Evolutionary conservation across 495 filamentous ascomycete genomes (phyloP).

Genomic region (Penicillium bialowiezense): DNA sequence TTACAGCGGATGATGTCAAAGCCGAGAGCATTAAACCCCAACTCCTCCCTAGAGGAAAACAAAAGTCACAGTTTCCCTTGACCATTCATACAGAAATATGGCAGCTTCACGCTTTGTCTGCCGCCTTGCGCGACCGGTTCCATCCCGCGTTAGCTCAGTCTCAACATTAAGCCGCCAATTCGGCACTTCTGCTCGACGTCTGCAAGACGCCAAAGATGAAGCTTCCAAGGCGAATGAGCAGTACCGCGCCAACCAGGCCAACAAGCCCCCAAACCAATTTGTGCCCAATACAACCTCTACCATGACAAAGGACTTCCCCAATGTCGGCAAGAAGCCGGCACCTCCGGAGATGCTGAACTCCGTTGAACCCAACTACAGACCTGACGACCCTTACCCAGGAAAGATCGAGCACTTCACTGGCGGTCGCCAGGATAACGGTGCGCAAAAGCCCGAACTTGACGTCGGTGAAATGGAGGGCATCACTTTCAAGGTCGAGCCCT

Average conservation of each 20-base stretch:
- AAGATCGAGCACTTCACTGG: conserved; percentile 63
- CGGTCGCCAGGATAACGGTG: conserved; percentile 50
- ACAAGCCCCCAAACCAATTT: conserved; percentile 57
- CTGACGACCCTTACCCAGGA: conserved; percentile 58
- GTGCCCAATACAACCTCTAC: conserved; percentile 64
- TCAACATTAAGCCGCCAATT: conserved; percentile 31
- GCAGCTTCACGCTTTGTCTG: conserved; percentile 31
- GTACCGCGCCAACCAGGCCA: conserved; percentile 52
- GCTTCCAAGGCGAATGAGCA: conserved; percentile 34
- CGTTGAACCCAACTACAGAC: conserved; percentile 54
- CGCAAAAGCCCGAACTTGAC: conserved; percentile 64
- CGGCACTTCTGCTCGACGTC: conserved; percentile 33
- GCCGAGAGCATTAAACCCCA: conserved; percentile 17
- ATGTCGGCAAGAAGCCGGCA: conserved; percentile 51
- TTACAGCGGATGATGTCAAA: conserved; percentile 44
- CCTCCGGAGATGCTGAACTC: conserved; percentile 61
- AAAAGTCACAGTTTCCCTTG: not conserved
- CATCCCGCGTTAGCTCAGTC: conserved; percentile 18
- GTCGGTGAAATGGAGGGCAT: conserved; percentile 92
- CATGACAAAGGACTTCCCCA: conserved; percentile 60
- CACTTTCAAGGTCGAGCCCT: conserved; percentile 84
- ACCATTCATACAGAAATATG: conserved; percentile 29
- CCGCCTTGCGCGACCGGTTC: conserved; percentile 31
- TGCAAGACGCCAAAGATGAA: conserved; percentile 29
- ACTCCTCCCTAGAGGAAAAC: conserved; percentile 9